Evolutionary conservation across 1,139 yeast genomes (phyloP), one percentile per base, ranked within the genome.

Genomic region (Pichia sp.): DNA sequence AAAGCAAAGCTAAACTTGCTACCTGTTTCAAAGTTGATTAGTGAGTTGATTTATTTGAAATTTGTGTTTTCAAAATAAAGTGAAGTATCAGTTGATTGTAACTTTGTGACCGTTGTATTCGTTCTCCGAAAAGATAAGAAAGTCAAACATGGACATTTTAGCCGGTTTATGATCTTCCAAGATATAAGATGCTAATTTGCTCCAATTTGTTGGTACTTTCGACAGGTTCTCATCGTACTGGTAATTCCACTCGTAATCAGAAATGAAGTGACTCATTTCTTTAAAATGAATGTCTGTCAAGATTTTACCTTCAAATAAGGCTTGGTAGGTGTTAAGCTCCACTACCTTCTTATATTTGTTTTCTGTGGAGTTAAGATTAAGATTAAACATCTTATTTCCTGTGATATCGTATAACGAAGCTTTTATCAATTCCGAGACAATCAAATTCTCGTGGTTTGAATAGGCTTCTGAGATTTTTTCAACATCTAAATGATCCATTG

Each of bases 111-210:
- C 23, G 1, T 16, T 16, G 23, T 16, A 16, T 16, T 16, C 23
- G 23, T 16, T 16, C 23, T 16, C 23, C 23, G 23, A 16, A 16
- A 31, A 46, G 10, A 33, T 11, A 3, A 46, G 37, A 33, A 39
- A 44, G 34, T 44, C 47, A 4, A 44, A 29, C 3, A 47, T 6
- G 16, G 49, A 27, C 27, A 40, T 37, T 40, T 28, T 41, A 29
- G 49, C 42, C 4, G 49, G 49, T 7, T 39, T 26, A 33, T 47
- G 45, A 40, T 39, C 44, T 5, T 31, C 5, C 8, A 47, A 27
- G 42, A 44, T 44, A 43, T 44, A 47, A 1, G 29, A 3, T 1
- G 36, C 45, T n/a, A 47, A 36, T 7, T 27, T 26, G 3, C 3
- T n/a, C 45, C 44, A 28, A 32, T 42, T 44, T 3, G 44, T 29